Evolutionary conservation across 495 filamentous ascomycete species (phyloP), one percentile per base, ranked within the genome.

Genomic region (Penicillium malachiteum): DNA sequence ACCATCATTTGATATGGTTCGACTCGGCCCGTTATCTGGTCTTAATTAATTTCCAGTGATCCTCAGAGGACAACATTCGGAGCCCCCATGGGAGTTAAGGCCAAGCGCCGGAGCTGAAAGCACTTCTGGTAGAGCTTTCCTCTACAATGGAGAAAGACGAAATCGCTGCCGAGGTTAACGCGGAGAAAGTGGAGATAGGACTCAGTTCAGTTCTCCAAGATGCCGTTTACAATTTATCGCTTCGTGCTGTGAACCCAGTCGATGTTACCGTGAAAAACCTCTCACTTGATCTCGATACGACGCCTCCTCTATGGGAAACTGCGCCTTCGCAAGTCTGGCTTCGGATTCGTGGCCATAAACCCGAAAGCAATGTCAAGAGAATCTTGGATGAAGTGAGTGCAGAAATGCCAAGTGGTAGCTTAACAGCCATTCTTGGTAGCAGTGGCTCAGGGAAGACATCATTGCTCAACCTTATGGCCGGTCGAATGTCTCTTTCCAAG

Each of bases 391-490:
- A 72, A 41, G 74, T 87, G 7, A 78, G 73, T 43, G 81, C 81
- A 4, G 63, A 74, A 14, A 83, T 87, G 72, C 75, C 76, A 17
- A 70, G 72, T 48, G 86, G 88, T 11, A 86, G 82, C 32, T 64
- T 91, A 17, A 88, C 84, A 4, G 87, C 86, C 1, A 89, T 91
- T 48, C 83, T 90, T 48, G 88, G 88, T 5, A 83, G 85, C 6
- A 87, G 84, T 66, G 87, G 87, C 26, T 85, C 81, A 32, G 87
- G 87, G 3, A 91, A 90, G 71, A 91, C 88, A 3, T 84, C 85
- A 7, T 66, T 90, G 52, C 69, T 91, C 12, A 89, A 90, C 60
- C 74, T 80, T 12, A 81, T 91, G 74, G 84, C 88, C 14, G 78
- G 83, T 47, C 80, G 87, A 30, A 82, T 89, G 68, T 67, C 76